phyloP scores from a whole-genome alignment of 108 stramenopile genomes.

The Ochromonas danica region DNA sequence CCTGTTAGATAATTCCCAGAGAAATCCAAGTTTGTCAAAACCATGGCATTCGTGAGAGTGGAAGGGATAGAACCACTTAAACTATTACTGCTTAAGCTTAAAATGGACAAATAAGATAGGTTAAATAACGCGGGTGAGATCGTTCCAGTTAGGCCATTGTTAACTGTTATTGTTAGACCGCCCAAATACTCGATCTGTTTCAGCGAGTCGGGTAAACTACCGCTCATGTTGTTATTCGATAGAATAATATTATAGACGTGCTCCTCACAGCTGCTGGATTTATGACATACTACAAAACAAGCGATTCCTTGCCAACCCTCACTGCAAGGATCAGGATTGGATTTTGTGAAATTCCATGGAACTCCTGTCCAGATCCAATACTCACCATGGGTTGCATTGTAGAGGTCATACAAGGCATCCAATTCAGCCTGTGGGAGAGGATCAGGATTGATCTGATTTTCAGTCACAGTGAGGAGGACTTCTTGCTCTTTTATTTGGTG shows the following conservation, averaged over 20 bases:
- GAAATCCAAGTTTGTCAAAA: not conserved
- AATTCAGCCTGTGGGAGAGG: too few species aligned
- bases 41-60: not conserved
- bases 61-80: not conserved
- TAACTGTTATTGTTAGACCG: not conserved
- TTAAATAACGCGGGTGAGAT: not conserved
- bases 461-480: too few species aligned
- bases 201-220: not conserved
- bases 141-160: not conserved
- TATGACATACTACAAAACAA: not conserved
- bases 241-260: not conserved
- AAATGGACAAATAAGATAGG: conserved; percentile 4
- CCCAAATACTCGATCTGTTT: not conserved
- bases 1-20: not conserved
- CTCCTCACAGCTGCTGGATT: not conserved
- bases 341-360: too few species aligned
- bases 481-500: too few species aligned
- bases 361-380: too few species aligned
- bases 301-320: too few species aligned
- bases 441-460: too few species aligned
- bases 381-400: not conserved
- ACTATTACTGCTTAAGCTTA: not conserved
- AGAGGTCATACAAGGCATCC: conserved; percentile 5
- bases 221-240: too few species aligned
- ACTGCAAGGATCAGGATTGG: too few species aligned